Evolutionary conservation across 192 early-diverging fungal species (phyloP).

Genomic region (Coemansia sp.): DNA sequence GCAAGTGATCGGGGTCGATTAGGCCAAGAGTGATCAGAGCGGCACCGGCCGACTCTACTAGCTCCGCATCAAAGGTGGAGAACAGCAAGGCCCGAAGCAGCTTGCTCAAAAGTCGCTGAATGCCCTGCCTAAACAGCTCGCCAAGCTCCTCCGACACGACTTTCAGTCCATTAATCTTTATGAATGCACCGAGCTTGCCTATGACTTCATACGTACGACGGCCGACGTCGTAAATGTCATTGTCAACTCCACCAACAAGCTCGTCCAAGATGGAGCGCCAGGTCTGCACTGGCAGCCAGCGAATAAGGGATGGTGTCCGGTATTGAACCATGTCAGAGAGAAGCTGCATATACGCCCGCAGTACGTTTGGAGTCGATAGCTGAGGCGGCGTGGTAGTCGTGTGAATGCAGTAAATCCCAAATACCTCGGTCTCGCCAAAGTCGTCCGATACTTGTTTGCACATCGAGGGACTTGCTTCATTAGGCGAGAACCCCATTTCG

Average conservation of each 20-base stretch:
- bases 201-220: constrained; percentile 51
- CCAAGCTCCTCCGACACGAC: constrained; percentile 20
- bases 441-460: constrained; percentile 36
- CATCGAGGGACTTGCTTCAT: constrained; percentile 28
- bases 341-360: constrained; percentile 46
- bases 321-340: constrained; percentile 52
- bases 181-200: constrained; percentile 48
- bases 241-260: constrained; percentile 41
- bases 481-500: constrained; percentile 50
- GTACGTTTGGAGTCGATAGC: constrained; percentile 39
- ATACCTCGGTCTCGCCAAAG: constrained; percentile 53
- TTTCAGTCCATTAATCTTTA: constrained; percentile 35
- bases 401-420: constrained; percentile 50
- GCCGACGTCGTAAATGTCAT: constrained; percentile 47
- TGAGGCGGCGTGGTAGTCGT: constrained; percentile 28
- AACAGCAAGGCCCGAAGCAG: constrained; percentile 41
- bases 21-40: constrained; percentile 47
- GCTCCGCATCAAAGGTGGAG: constrained; percentile 47
- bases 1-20: constrained; percentile 40
- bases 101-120: constrained; percentile 42
- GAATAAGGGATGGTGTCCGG: constrained; percentile 45
- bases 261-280: constrained; percentile 36
- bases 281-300: constrained; percentile 43
- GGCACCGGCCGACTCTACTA: constrained; percentile 49
- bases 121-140: constrained; percentile 24